Base-by-base conservation (phyloP, 371 early-diverging fungal genomes). In the Apophysomyces variabilis region DNA sequence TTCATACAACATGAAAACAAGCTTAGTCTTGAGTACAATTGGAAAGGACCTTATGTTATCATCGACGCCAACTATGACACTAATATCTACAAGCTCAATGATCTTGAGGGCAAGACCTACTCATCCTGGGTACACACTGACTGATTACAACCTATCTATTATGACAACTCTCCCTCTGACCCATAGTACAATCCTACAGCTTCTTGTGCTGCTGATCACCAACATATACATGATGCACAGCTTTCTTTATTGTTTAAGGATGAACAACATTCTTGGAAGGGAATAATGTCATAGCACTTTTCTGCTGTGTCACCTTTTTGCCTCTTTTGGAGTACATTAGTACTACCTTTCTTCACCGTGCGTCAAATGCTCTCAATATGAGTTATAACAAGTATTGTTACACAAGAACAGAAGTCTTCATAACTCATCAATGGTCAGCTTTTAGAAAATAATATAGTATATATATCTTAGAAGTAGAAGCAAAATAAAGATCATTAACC, bases 101-200 rank as follows among this genome's bases (percentile, higher is more conserved):
- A 47, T 13, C 12, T 57, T 0, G 3, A 57, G 1, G 57, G 64
- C n/a, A 41, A 68, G 12, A 21, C 60, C 3, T 68, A 68, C 16
- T 18, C n/a, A 5, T 63, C 60, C 12, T 68, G 68, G 64, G 64
- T 64, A 3, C 65, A 64, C 16, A 61, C 46, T 5, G 61, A 61
- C 21, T 32, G 6, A 4, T 26, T 50, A 0, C 3, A 32, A 21
- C 21, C 14, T 50, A 21, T 26, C 9, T 4, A 4, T 18, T n/a
- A 35, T 18, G 16, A n/a, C 3, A 50, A 4, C 6, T 50, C 21
- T 21, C 7, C 4, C 0, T n/a, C 8, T 26, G 26, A 26, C 21
- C 4, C 21, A 2, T 50, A 3, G 50, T 50, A 18, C 9, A 3
- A 18, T 8, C 21, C 3, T 4, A 18, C 5, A 18, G 21, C 21